A percentile compares a stretch with the other conserved stretches of the same genome.
These are phyloP conservation scores for Grigorovia yakushimaensis DNA, from an alignment of 805 yeast species.

Conservation along the genomic window DNA sequence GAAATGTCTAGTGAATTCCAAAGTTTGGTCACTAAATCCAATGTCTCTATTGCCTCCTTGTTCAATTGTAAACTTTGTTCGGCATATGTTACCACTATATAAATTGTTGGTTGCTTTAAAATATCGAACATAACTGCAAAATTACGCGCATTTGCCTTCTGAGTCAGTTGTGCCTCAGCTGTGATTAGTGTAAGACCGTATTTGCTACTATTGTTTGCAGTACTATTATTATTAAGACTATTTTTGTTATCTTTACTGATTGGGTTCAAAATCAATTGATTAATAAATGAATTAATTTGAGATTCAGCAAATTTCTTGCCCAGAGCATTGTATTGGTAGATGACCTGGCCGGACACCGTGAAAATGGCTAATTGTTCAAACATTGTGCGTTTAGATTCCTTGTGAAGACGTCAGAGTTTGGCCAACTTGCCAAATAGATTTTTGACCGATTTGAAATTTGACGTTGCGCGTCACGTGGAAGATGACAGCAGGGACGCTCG, in stretches of 20 bases:
- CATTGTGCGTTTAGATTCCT: slow-evolving; percentile 10
- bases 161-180: not conserved
- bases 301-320: slow-evolving; percentile 24
- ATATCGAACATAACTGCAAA: slow-evolving; percentile 21
- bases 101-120: slow-evolving; percentile 27
- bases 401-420: not conserved
- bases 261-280: slow-evolving; percentile 20
- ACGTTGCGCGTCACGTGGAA: not conserved
- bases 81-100: slow-evolving; percentile 34
- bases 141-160: slow-evolving; percentile 6
- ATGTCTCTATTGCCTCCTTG: slow-evolving; percentile 35
- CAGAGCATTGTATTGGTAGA: slow-evolving; percentile 20
- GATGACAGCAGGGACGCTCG: not conserved
- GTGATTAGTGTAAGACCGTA: not conserved
- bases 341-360: slow-evolving; percentile 24
- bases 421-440: not conserved
- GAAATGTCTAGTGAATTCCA: slow-evolving; percentile 29
- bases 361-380: slow-evolving; percentile 27
- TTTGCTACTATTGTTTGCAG: not conserved
- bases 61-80: slow-evolving; percentile 35
- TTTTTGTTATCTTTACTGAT: slow-evolving; percentile 17
- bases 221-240: slow-evolving; percentile 7
- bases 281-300: slow-evolving; percentile 22
- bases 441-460: not conserved
- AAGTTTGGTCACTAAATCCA: slow-evolving; percentile 28